Percentiles rank a stretch among this genome's conserved stretches.
These are phyloP conservation scores for Gomphus bonarii DNA, from an alignment of 1,284 basidiomycete genomes.

Conservation along the genomic window DNA sequence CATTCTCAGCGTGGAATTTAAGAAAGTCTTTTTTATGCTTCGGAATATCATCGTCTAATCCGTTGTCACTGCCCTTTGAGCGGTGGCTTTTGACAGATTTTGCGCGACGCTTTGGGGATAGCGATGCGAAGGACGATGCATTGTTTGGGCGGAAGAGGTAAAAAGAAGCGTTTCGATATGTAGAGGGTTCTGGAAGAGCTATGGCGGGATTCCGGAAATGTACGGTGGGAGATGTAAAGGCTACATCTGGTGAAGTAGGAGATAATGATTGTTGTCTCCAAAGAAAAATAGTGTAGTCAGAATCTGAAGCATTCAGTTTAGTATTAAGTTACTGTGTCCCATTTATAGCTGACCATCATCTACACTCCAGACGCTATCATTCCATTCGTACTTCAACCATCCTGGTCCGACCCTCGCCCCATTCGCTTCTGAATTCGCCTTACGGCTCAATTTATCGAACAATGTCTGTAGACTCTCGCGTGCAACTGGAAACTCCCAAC, in stretches of 20 bases:
- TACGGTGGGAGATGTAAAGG: constrained; percentile 36
- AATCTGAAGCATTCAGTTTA: constrained; percentile 34
- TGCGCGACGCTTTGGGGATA: constrained; percentile 21
- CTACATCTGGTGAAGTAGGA: constrained; percentile 17
- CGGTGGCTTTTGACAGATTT: constrained; percentile 27
- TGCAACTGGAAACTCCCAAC: constrained; percentile 15
- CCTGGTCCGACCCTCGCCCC: constrained; percentile 54
- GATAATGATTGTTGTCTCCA: constrained; percentile 48
- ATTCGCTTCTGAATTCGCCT: constrained; percentile 43
- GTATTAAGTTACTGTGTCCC: not conserved
- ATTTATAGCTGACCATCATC: constrained; percentile 50
- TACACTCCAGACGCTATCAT: constrained; percentile 63
- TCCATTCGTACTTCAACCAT: constrained; percentile 75
- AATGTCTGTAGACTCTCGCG: constrained; percentile 53
- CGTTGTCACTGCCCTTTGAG: constrained; percentile 15
- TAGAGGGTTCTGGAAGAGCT: constrained; percentile 47
- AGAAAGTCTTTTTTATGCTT: constrained; percentile 71
- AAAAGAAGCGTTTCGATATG: constrained; percentile 59
- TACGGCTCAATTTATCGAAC: constrained; percentile 59
- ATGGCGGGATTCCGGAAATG: constrained; percentile 52
- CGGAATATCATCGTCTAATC: constrained; percentile 30
- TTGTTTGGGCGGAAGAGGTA: constrained; percentile 46
- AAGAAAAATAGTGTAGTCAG: constrained; percentile 69
- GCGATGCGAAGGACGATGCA: constrained; percentile 16
- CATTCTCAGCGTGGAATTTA: constrained; percentile 82